Evolutionary conservation across 495 filamentous ascomycete species (phyloP), one percentile per base, ranked within the genome.

Genomic region (Hypoxylon crocopeplum): DNA sequence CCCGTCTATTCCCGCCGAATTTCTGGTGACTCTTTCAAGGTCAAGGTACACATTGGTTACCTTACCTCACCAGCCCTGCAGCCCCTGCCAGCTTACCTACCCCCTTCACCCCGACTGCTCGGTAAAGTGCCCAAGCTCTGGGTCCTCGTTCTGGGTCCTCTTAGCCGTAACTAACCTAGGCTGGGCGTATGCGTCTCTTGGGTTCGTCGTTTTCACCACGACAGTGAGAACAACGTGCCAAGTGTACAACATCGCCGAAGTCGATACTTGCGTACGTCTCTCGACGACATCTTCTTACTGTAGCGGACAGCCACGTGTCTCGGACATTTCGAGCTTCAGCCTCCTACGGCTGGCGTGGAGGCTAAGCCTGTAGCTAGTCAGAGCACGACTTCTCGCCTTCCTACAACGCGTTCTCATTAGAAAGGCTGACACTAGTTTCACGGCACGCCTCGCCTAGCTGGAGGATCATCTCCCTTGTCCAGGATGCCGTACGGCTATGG

Each of bases 391-490:
- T 48, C 48, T 42, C 21, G 41, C 15, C 53, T 58, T 53, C 34
- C 40, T 37, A 56, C 47, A 29, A 42, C 40, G 40, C 46, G 32
- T 51, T 42, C 34, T 24, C 41, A 20, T 48, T 37, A 32, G 34
- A 46, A 52, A 57, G 27, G 34, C n/a, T 29, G 22, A n/a, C n/a
- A 34, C 39, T 56, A 51, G 52, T 34, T 47, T 39, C 37, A 46
- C 48, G 55, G 54, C 54, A 50, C 54, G 27, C 15, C 44, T 47
- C 55, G 49, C 48, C 38, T 59, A 51, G 45, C 22, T 39, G 45
- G 56, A 64, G 49, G 61, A 64, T 64, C 45, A 19, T 46, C 22
- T 50, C 45, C 61, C 61, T 49, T 64, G 55, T 59, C 49, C 8
- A 52, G 15, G 8, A n/a, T n/a, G n/a, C n/a, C n/a, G n/a, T n/a